These are phyloP conservation scores for Scheffersomyces amazonensis DNA, from an alignment of 805 yeast species.

Conservation along the genomic window DNA sequence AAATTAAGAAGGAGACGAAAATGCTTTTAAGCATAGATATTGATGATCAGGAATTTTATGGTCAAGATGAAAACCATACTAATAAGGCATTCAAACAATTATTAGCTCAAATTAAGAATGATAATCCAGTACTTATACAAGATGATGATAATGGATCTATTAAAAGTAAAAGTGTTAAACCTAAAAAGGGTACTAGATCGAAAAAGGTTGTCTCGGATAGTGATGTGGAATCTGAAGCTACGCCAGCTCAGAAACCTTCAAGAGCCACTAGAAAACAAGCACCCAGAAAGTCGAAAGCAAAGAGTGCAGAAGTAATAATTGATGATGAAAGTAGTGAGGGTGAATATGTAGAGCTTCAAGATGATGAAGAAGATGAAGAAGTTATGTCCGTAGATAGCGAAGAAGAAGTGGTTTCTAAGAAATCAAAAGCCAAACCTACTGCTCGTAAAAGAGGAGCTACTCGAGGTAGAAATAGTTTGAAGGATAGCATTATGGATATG, in stretches of 20 bases:
- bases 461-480: conserved; percentile 2
- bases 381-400: conserved; percentile 1
- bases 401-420: conserved; percentile 2
- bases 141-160: not conserved
- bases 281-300: not conserved
- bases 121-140: not conserved
- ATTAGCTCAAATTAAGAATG: conserved; percentile 37
- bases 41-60: conserved; percentile 35
- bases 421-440: conserved; percentile 2
- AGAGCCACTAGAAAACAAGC: conserved; percentile 1
- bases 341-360: conserved; percentile 1
- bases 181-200: not conserved
- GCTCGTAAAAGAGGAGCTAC: conserved; percentile 2
- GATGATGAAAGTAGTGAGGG: not conserved
- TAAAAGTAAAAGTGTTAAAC: not conserved
- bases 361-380: conserved; percentile 3
- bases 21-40: conserved; percentile 44
- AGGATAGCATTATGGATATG: conserved; percentile 10
- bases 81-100: conserved; percentile 40
- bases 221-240: not conserved
- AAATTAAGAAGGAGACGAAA: conserved; percentile 51
- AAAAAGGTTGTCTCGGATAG: not conserved
- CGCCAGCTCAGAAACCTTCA: conserved; percentile 1
- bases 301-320: conserved; percentile 3
- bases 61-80: conserved; percentile 22